These are phyloP conservation scores for Strombidium stylifer DNA, from an alignment of 73 alveolate species.

Conservation along the genomic window DNA sequence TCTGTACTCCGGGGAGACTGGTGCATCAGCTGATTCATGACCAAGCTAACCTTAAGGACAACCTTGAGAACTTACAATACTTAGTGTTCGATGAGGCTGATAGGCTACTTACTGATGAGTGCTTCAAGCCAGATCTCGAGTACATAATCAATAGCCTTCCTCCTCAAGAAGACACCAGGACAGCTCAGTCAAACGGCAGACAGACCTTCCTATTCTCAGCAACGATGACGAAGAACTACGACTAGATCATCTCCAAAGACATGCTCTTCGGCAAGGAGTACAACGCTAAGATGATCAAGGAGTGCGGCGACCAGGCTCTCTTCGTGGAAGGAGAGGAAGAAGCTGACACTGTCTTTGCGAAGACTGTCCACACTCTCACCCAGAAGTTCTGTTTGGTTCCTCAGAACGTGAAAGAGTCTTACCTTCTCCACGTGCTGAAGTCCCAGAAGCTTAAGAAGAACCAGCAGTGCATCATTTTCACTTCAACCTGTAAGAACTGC, in stretches of 20 bases:
- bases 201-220: slow-evolving; percentile 82
- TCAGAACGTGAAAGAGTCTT: slow-evolving; percentile 88
- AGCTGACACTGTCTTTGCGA: slow-evolving; percentile 53
- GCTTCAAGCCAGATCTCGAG: slow-evolving; percentile 71
- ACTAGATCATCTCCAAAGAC: slow-evolving; percentile 44
- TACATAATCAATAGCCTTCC: no score
- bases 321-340: slow-evolving; percentile 58
- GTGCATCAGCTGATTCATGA: slow-evolving; percentile 68
- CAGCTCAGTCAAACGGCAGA: slow-evolving; percentile 63
- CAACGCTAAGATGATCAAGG: slow-evolving; percentile 55
- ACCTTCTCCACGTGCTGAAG: slow-evolving; percentile 77
- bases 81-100: slow-evolving; percentile 98
- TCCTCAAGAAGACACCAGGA: no score
- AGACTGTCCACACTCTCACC: slow-evolving; percentile 74
- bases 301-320: no score
- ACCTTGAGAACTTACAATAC: slow-evolving; percentile 79
- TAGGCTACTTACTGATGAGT: slow-evolving; percentile 82
- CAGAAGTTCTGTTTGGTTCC: slow-evolving; percentile 85
- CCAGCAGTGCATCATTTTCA: slow-evolving; percentile 78
- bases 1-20: slow-evolving; percentile 97
- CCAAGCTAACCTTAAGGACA: slow-evolving; percentile 50
- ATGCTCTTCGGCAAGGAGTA: slow-evolving; percentile 21
- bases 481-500: slow-evolving; percentile 77
- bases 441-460: slow-evolving; percentile 63
- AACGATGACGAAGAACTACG: slow-evolving; percentile 57